These are phyloP conservation scores for Aureococcus anophagefferens DNA, from an alignment of 108 stramenopile species.

Conservation along the genomic window DNA sequence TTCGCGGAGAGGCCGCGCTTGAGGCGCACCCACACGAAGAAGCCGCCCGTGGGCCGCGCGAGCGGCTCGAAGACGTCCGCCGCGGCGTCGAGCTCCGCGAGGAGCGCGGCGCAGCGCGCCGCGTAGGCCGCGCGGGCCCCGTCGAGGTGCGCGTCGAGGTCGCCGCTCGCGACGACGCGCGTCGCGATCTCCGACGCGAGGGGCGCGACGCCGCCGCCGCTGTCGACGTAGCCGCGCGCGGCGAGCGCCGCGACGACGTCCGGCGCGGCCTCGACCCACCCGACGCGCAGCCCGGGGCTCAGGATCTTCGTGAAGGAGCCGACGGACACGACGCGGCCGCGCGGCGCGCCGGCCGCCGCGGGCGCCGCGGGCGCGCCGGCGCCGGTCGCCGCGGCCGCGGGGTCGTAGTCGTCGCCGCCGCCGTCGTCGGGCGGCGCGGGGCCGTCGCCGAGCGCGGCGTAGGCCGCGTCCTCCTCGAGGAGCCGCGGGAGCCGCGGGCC, in stretches of 20 bases:
- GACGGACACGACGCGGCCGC: background rate
- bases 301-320: conserved; percentile 25
- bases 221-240: conserved; percentile 10
- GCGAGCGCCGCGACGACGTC: background rate
- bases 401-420: background rate
- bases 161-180: conserved; percentile 8
- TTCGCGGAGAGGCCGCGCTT: conserved; percentile 7
- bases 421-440: background rate
- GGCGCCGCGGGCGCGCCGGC: background rate
- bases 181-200: conserved; percentile 11
- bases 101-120: conserved; percentile 2
- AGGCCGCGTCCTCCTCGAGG: background rate
- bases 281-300: conserved; percentile 19
- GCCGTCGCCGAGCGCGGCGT: background rate
- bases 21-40: conserved; percentile 21
- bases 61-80: background rate
- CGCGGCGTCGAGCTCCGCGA: conserved; percentile 6
- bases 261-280: conserved; percentile 9
- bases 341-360: background rate
- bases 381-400: background rate
- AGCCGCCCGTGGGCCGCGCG: conserved; percentile 10
- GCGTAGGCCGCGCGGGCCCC: background rate
- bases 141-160: conserved; percentile 18
- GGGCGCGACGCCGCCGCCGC: conserved; percentile 17
- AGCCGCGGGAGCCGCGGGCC: conserved; percentile 6